Conservation (phyloP, 192 early-diverging fungal genomes). For the Backusella liffmaniae region DNA sequence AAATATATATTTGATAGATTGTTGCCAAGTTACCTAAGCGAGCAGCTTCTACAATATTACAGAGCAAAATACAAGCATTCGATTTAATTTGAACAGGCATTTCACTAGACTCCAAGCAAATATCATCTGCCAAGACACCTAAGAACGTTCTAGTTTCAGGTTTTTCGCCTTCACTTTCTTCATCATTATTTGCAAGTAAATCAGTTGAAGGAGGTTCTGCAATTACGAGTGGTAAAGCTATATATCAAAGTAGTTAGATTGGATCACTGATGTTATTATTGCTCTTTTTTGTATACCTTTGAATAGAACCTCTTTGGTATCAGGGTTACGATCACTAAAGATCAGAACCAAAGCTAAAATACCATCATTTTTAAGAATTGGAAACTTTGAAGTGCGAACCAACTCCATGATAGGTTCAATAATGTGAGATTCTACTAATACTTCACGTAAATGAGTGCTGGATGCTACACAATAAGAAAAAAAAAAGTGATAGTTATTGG, state of each 20-base stretch:
- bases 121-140: constrained; percentile 37
- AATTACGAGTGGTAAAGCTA: constrained; percentile 17
- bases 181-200: constrained; percentile 20
- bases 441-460: constrained; percentile 32
- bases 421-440: constrained; percentile 33
- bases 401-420: constrained; percentile 42
- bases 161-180: constrained; percentile 3
- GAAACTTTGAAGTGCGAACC: constrained; percentile 51
- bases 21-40: constrained; percentile 13
- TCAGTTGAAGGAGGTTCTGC: background rate
- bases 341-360: constrained; percentile 53
- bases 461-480: background rate
- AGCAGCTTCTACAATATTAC: constrained; percentile 36
- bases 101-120: constrained; percentile 37
- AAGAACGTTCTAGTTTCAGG: constrained; percentile 33
- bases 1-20: too few species aligned
- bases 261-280: background rate
- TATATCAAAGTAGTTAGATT: background rate
- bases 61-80: constrained; percentile 49
- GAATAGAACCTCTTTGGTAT: constrained; percentile 6
- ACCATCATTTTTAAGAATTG: constrained; percentile 57
- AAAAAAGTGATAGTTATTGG: background rate
- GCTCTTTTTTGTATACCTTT: constrained; percentile 20
- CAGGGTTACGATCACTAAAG: constrained; percentile 33
- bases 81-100: constrained; percentile 48